Evolutionary conservation across 371 early-diverging fungal species (phyloP), one percentile per base, ranked within the genome.

Genomic region (Sporodiniella umbellata): DNA sequence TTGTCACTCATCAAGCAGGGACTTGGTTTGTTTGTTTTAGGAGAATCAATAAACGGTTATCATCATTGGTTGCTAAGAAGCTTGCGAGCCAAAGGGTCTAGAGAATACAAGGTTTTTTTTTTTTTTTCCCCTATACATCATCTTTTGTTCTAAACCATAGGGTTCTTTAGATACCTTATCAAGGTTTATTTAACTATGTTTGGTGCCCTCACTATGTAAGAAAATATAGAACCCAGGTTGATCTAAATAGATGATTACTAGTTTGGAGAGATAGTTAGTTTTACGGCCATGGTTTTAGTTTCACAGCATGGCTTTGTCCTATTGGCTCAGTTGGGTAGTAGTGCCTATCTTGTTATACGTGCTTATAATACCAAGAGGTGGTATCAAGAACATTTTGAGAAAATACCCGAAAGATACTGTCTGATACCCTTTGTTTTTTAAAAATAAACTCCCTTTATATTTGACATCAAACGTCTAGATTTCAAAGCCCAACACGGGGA

Each of bases 131-230:
- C 30, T 21, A 0, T 12, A 10, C 10, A 40, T 8, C 8, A 2
- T 8, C 10, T 40, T 19, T 4, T 18, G n/a, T 5, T 17, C 0
- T 11, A 2, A 21, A 40, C 40, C n/a, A n/a, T n/a, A n/a, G 2
- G 17, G 24, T 19, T 4, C 1, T 12, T 12, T 42, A 72, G 67
- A 58, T 72, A 14, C 73, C 73, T 1, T 10, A 46, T 8, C 44
- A 37, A 1, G 74, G 64, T 2, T 42, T 74, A 3, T 74, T 74
- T 45, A 14, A 45, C 2, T 66, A 52, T 43, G 19, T 61, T 4
- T 74, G 74, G 74, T 74, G 74, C 43, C 74, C 74, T 17, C 74
- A 74, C 43, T 74, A 74, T 58, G 74, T 68, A 62, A 61, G 66
- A n/a, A n/a, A n/a, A n/a, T n/a, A n/a, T n/a, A n/a, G n/a, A n/a